Evolutionary conservation across 495 filamentous ascomycete species (phyloP).

Genomic region (Penicillium fimorum): DNA sequence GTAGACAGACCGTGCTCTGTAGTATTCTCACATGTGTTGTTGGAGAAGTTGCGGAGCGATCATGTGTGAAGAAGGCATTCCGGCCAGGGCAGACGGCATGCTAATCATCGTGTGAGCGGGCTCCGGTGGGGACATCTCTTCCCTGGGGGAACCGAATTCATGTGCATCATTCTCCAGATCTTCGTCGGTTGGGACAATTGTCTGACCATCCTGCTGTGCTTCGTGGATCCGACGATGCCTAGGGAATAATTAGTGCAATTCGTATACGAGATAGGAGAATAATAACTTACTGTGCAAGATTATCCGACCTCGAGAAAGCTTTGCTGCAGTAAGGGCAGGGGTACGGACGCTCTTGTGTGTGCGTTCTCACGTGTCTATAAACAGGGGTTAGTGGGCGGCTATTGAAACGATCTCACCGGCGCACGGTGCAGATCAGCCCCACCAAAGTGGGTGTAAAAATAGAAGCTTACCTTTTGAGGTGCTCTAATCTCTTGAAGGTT

Average conservation of each 20-base stretch:
- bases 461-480: slow-evolving; percentile 89
- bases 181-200: slow-evolving; percentile 62
- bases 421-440: slow-evolving; percentile 22
- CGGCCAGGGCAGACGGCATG: slow-evolving; percentile 38
- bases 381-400: slow-evolving; percentile 57
- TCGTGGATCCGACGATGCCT: slow-evolving; percentile 97
- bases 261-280: background rate
- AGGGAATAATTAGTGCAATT: slow-evolving; percentile 16
- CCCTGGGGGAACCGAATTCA: slow-evolving; percentile 71
- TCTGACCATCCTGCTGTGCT: slow-evolving; percentile 66
- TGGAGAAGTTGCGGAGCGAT: slow-evolving; percentile 48
- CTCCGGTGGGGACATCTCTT: slow-evolving; percentile 60
- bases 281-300: slow-evolving; percentile 85
- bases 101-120: slow-evolving; percentile 35
- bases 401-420: slow-evolving; percentile 44
- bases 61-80: slow-evolving; percentile 42
- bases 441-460: slow-evolving; percentile 22
- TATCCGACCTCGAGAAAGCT: slow-evolving; percentile 96
- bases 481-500: slow-evolving; percentile 97
- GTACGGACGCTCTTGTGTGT: slow-evolving; percentile 98
- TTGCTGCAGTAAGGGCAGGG: slow-evolving; percentile 96
- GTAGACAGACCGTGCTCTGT: background rate
- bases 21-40: slow-evolving; percentile 42
- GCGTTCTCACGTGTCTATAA: slow-evolving; percentile 92
- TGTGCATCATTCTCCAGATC: slow-evolving; percentile 73